Evolutionary conservation across 345 rosid genomes (phyloP), one percentile per base, ranked within the genome.

Genomic region (Lepidium africanum): DNA sequence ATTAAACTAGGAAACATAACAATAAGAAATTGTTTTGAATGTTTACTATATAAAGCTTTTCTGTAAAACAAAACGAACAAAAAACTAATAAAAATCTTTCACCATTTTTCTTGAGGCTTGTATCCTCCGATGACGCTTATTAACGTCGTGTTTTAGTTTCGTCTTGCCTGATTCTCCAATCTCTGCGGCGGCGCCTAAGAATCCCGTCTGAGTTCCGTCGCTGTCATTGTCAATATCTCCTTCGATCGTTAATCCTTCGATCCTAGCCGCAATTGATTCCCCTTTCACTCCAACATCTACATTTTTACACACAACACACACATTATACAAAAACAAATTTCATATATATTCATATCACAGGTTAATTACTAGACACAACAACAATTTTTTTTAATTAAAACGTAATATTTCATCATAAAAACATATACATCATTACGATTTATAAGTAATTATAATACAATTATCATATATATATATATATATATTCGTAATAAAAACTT

Each of bases 201-300:
- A 71, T 15, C 92, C 85, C 0, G 90, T 81, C 61, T 89, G 98
- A 38, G 90, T 86, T 4, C 92, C 96, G 15, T 92, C 96, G 30
- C 89, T 81, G 6, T 82, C 91, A 3, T 76, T 80, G 52, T 87
- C 92, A 4, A 86, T 77, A 21, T 85, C 89, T 59, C 96, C 91
- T 75, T 89, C 92, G 3, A 89, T 82, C 0, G 89, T 82, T 77
- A 88, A 48, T 62, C 94, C 94, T 73, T 88, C 79, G 12, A 86
- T 77, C 54, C 75, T 89, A n/a, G 86, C 84, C 6, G 86, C 92
- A n/a, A 79, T 67, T 0, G 87, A 70, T 10, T 86, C 89, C 42
- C 62, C 62, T 68, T 71, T 79, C 30, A 55, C 37, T 41, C 81
- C 85, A 66, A 81, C 78, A 9, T 76, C 77, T 43, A 87, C 80